Percentiles rank a stretch among this genome's conserved stretches.
These are phyloP conservation scores for Anaeramoeba flamelloides DNA, from an alignment of 78 protist species.

Conservation along the genomic window DNA sequence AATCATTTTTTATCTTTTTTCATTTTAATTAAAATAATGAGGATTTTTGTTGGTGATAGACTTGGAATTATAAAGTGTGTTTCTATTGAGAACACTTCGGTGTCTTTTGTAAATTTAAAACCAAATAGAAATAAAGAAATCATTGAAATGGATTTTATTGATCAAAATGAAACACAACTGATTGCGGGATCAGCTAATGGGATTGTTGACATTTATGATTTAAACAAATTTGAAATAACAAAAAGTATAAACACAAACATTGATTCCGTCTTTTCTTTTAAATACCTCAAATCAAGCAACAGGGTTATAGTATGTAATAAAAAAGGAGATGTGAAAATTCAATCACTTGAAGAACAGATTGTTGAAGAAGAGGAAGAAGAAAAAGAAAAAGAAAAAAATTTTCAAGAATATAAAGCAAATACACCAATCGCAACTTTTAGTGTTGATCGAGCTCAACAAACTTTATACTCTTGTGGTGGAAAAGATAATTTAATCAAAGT, in stretches of 20 bases:
- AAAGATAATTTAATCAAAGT: not conserved
- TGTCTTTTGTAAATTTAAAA: not conserved
- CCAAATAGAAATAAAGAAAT: not conserved
- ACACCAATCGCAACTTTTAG: not conserved
- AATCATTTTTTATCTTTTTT: not conserved
- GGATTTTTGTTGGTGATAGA: not conserved
- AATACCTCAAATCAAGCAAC: too few relatives aligned
- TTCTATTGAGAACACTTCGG: not conserved
- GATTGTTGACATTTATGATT: not conserved
- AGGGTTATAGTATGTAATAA: not conserved
- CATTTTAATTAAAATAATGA: not conserved
- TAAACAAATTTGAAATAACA: not conserved
- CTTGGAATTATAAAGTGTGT: not conserved
- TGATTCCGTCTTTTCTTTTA: too few relatives aligned
- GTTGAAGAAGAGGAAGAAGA: not conserved
- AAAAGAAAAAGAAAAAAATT: not conserved
- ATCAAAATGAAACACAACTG: not conserved
- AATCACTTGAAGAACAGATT: not conserved
- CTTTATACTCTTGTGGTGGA: not conserved
- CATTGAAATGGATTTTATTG: not conserved
- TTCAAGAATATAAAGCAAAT: not conserved
- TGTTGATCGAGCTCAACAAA: not conserved
- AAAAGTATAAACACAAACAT: not conserved
- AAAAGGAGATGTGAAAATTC: not conserved
- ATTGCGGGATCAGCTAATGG: not conserved